Percentiles rank a stretch among this genome's conserved stretches.
Conservation (phyloP, 768 basidiomycete genomes). For the Lentinula edodes region DNA sequence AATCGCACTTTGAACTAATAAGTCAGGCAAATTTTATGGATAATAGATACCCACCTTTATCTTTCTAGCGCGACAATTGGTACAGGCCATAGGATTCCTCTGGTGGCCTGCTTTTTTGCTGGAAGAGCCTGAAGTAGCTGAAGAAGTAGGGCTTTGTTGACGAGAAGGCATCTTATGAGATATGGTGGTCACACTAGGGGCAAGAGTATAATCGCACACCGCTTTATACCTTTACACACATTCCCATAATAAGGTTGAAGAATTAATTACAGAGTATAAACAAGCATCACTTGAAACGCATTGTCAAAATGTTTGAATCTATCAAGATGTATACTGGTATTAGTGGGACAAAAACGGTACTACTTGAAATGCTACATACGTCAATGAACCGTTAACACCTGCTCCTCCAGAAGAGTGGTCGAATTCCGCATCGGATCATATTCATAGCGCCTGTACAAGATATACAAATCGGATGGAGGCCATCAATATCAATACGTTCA, state of each 20-base stretch:
- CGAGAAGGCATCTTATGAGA: conserved; percentile 6
- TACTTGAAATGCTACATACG: neutral
- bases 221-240: neutral
- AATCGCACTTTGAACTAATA: conserved; percentile 1
- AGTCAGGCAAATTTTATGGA: neutral
- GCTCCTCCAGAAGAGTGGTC: neutral
- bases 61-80: conserved; percentile 7
- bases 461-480: neutral
- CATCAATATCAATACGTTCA: neutral
- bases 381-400: neutral
- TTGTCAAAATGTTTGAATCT: neutral
- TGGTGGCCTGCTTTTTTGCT: conserved; percentile 5
- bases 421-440: neutral
- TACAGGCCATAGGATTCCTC: conserved; percentile 7
- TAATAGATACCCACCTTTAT: neutral
- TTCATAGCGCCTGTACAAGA: neutral
- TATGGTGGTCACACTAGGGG: neutral
- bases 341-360: neutral
- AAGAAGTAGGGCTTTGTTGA: conserved; percentile 3
- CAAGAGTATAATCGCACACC: neutral
- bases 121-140: neutral
- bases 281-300: conserved; percentile 1
- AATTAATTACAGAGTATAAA: neutral
- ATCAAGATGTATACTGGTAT: neutral
- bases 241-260: neutral